Base-by-base conservation (phyloP, 805 yeast species). In the Candida gorgasii region DNA sequence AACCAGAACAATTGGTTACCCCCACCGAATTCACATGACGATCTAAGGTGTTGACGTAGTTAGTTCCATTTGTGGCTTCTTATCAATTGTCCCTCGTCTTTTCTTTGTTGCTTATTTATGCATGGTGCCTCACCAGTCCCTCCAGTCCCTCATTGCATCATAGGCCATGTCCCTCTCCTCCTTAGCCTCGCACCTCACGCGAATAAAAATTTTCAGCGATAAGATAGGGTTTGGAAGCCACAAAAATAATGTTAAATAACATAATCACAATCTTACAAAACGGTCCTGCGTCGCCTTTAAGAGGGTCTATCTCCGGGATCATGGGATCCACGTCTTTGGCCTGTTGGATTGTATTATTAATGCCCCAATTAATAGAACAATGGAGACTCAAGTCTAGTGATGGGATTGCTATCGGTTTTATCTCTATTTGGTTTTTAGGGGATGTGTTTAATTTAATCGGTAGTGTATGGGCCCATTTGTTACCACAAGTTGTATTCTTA, bases 341-440 rank as follows among this genome's bases (percentile, higher is more conserved):
- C 0, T 83, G 92, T 59, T 86, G 90, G 89, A 73, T 86, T 9
- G 89, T 86, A 11, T 63, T 86, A 30, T 72, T 86, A 44, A 64
- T 86, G 50, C 93, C 95, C 0, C 95, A 86, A 58, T 71, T 86
- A 36, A 74, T 86, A 18, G 95, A 86, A 58, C 92, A 86, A 63
- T 86, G 89, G 89, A 64, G 86, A 41, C 63, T 80, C 41, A 80
- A 86, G 55, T 75, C 81, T 13, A 86, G 89, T 3, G 90, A 84
- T 24, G 95, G 95, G 5, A 79, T 86, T 17, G 79, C 92, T 28
- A 72, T 83, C 23, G 76, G 82, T 5, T 85, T 86, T 53, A 72
- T 86, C 18, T 50, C 75, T 8, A 75, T 82, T 40, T 86, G 93
- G 93, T 73, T 83, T 29, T 51, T 80, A 13, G 93, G 93, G 3